These are phyloP conservation scores for Candida qinlingensis DNA, from an alignment of 805 yeast species.

Conservation along the genomic window DNA sequence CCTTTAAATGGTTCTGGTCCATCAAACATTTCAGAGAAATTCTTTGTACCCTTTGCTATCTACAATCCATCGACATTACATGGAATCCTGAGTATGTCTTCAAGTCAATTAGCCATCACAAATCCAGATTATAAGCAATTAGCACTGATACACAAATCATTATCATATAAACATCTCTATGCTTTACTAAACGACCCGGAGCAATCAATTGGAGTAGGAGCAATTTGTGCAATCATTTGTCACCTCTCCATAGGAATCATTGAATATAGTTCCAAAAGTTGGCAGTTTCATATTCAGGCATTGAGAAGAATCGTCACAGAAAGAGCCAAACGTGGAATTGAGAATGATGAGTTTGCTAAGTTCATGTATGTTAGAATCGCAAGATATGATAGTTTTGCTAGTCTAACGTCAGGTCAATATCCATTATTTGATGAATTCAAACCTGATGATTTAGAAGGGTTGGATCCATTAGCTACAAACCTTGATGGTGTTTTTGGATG, in stretches of 20 bases:
- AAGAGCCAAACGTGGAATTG: not conserved
- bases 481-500: slow-evolving; percentile 14
- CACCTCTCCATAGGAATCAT: slow-evolving; percentile 12
- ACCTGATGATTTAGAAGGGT: slow-evolving; percentile 1
- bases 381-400: slow-evolving; percentile 14
- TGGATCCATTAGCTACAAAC: slow-evolving; percentile 7
- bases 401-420: slow-evolving; percentile 10
- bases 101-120: slow-evolving; percentile 10
- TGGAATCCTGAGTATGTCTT: slow-evolving; percentile 12
- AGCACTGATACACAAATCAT: slow-evolving; percentile 10
- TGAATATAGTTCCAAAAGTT: slow-evolving; percentile 9
- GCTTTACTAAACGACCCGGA: slow-evolving; percentile 3
- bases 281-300: slow-evolving; percentile 12
- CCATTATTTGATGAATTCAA: slow-evolving; percentile 11
- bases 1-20: slow-evolving; percentile 13
- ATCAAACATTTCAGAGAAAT: slow-evolving; percentile 12
- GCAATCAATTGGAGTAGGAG: slow-evolving; percentile 5
- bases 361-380: slow-evolving; percentile 12
- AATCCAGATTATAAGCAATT: slow-evolving; percentile 6
- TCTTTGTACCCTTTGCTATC: slow-evolving; percentile 12
- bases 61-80: slow-evolving; percentile 12
- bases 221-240: slow-evolving; percentile 11
- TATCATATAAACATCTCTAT: slow-evolving; percentile 11
- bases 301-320: slow-evolving; percentile 6
- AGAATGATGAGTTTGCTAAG: slow-evolving; percentile 9